phyloP scores from a whole-genome alignment of 371 early-diverging fungal genomes.

The Zychaea mexicana region DNA sequence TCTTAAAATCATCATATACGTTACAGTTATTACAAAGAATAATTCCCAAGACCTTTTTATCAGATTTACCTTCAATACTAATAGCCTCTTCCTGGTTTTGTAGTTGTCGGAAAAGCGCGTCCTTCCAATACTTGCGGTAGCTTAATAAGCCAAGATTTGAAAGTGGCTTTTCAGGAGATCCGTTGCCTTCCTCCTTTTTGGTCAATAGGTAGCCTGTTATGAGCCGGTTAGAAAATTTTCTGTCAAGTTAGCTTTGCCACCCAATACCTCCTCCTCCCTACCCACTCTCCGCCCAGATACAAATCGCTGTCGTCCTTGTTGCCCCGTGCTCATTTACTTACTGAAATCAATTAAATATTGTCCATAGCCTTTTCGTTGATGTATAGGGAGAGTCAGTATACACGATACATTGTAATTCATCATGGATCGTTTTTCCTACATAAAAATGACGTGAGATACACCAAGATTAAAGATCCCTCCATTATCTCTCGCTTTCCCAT shows the following conservation, averaged over 20 bases:
- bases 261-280: background rate
- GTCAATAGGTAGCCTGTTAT: slow-evolving; percentile 87
- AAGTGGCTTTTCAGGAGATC: slow-evolving; percentile 98
- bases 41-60: too few species aligned
- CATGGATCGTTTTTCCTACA: slow-evolving; percentile 89
- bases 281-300: too few species aligned
- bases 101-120: slow-evolving; percentile 65
- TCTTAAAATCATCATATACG: slow-evolving; percentile 32
- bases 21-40: too few species aligned
- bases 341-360: slow-evolving; percentile 96
- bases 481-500: too few species aligned
- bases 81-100: slow-evolving; percentile 43
- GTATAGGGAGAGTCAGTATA: slow-evolving; percentile 95
- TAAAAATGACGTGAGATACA: background rate
- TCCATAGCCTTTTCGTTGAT: slow-evolving; percentile 98
- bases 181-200: slow-evolving; percentile 83
- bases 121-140: slow-evolving; percentile 88
- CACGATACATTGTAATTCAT: slow-evolving; percentile 98
- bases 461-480: too few species aligned
- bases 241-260: background rate
- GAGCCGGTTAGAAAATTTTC: slow-evolving; percentile 15
- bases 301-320: too few species aligned
- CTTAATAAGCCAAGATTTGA: slow-evolving; percentile 96
- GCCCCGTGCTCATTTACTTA: too few species aligned
- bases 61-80: slow-evolving; percentile 44